A percentile compares a stretch with the other conserved stretches of the same genome.
These are phyloP conservation scores for Trichophyton verrucosum DNA, from an alignment of 2,329 filamentous ascomycete species.

Conservation along the genomic window DNA sequence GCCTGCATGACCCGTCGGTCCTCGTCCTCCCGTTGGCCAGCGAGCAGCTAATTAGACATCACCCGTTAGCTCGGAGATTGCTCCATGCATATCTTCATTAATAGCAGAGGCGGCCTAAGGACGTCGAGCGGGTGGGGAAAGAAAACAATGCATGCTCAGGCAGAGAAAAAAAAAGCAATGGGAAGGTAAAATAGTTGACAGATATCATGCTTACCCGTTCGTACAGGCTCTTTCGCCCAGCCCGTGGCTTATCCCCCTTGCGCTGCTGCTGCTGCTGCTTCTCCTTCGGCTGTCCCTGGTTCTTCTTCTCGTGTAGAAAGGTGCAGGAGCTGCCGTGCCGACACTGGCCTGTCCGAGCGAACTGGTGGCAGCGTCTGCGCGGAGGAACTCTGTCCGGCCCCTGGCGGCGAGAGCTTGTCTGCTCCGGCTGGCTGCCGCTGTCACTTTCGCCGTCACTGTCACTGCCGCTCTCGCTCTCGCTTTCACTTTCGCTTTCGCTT, in stretches of 20 bases:
- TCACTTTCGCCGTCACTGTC: neutral
- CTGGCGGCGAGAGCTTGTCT: constrained; percentile 29
- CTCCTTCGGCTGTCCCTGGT: constrained; percentile 14
- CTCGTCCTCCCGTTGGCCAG: constrained; percentile 32
- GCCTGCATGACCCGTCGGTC: constrained; percentile 31
- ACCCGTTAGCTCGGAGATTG: constrained; percentile 8
- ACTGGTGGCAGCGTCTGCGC: constrained; percentile 27
- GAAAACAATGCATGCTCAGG: neutral
- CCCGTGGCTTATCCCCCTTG: constrained; percentile 15
- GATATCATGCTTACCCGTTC: constrained; percentile 28
- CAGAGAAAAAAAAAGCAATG: neutral
- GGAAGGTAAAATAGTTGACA: neutral
- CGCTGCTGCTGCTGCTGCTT: constrained; percentile 3
- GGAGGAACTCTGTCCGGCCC: constrained; percentile 29
- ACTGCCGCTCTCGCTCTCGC: neutral
- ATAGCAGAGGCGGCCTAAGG: neutral
- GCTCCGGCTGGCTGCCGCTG: constrained; percentile 24
- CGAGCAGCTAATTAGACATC: constrained; percentile 24
- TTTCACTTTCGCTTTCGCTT: neutral
- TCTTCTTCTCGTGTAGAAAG: constrained; percentile 30
- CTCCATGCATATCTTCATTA: neutral
- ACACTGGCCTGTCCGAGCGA: constrained; percentile 32
- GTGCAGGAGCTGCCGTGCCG: constrained; percentile 31
- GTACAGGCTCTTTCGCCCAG: constrained; percentile 29
- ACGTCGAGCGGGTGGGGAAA: neutral